A percentile compares a stretch with the other conserved stretches of the same genome.
Evolutionary conservation across 2,329 filamentous ascomycete genomes (phyloP).

Genomic region (Piedraia hortae): DNA sequence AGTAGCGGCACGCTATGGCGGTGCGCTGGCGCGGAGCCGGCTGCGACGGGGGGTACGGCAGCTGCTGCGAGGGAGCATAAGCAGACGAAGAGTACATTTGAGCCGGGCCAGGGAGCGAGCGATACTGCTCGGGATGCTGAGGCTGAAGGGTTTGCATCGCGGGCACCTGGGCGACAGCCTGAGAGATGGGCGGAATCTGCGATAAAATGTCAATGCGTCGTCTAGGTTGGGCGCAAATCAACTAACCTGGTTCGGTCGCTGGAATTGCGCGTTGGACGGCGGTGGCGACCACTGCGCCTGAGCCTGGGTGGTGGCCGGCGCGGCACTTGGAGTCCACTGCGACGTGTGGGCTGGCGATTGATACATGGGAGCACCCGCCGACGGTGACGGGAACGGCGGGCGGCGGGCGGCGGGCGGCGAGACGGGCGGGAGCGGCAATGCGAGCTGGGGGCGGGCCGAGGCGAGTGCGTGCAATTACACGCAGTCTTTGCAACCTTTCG

Average conservation of each 20-base stretch:
- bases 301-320: constrained; percentile 4
- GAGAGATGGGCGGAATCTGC: constrained; percentile 13
- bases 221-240: no score
- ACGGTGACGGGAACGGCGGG: constrained; percentile 1
- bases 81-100: constrained; percentile 18
- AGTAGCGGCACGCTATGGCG: constrained; percentile 33
- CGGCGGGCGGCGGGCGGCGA: background rate
- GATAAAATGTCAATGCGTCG: no score
- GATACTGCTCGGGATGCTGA: constrained; percentile 19
- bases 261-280: constrained; percentile 12
- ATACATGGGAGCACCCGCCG: constrained; percentile 3
- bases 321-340: constrained; percentile 6
- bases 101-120: constrained; percentile 18
- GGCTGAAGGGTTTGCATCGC: constrained; percentile 21
- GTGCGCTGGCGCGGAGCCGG: constrained; percentile 31
- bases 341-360: constrained; percentile 4
- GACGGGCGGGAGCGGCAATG: background rate
- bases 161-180: constrained; percentile 12
- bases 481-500: no score
- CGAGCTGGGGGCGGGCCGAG: no score
- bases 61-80: constrained; percentile 16
- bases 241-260: constrained; percentile 11
- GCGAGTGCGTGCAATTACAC: no score
- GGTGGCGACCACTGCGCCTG: constrained; percentile 8
- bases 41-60: constrained; percentile 17